Conservation (phyloP, 1,284 basidiomycete genomes). For the Psilocybe mexicana region DNA sequence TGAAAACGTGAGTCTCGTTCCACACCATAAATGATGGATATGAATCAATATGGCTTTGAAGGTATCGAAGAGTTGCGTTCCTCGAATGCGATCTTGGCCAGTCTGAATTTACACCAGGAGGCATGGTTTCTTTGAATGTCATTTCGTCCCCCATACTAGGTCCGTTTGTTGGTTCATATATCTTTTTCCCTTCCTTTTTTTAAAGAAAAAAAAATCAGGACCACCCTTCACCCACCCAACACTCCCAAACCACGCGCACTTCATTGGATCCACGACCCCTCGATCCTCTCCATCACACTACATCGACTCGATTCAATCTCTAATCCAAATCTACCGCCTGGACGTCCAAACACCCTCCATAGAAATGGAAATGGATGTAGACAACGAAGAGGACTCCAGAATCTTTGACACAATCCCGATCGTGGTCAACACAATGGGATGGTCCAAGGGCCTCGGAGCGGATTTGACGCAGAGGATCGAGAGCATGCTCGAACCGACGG, state of each 20-base stretch:
- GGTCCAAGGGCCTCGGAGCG: slow-evolving; percentile 92
- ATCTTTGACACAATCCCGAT: slow-evolving; percentile 72
- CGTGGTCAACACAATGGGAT: slow-evolving; percentile 95
- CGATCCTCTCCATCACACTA: slow-evolving; percentile 82
- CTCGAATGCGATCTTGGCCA: slow-evolving; percentile 94
- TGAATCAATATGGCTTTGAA: slow-evolving; percentile 26
- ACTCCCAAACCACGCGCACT: slow-evolving; percentile 77
- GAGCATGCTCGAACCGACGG: slow-evolving; percentile 61
- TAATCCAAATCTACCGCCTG: slow-evolving; percentile 71
- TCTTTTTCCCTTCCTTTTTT: background rate
- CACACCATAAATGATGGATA: background rate
- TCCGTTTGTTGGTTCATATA: slow-evolving; percentile 30
- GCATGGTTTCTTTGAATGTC: slow-evolving; percentile 81
- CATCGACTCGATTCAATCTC: slow-evolving; percentile 64
- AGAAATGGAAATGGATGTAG: slow-evolving; percentile 13
- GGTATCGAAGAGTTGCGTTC: slow-evolving; percentile 79
- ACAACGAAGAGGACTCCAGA: slow-evolving; percentile 31
- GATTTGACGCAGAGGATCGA: slow-evolving; percentile 78
- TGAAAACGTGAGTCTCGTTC: slow-evolving; percentile 45
- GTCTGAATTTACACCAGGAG: slow-evolving; percentile 89
- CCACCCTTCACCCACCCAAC: slow-evolving; percentile 84
- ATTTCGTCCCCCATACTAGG: slow-evolving; percentile 72
- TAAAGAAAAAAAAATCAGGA: slow-evolving; percentile 42
- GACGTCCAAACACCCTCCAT: slow-evolving; percentile 59
- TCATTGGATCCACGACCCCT: slow-evolving; percentile 80